Base-by-base conservation (phyloP, 805 yeast species). In the Spathaspora arborariae region DNA sequence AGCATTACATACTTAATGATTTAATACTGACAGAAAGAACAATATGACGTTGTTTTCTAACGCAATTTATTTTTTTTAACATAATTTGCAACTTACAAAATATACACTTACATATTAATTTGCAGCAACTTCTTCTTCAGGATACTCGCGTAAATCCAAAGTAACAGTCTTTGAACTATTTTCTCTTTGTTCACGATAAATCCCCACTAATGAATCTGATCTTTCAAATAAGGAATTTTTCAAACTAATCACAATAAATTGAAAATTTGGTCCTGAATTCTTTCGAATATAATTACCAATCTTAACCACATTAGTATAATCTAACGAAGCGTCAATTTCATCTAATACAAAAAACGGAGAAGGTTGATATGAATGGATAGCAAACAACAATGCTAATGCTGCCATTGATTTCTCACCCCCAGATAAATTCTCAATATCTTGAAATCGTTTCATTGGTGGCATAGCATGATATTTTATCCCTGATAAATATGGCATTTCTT, bases 391-490 rank as follows among this genome's bases (percentile, higher is more conserved):
- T 0, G 98, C 97, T 52, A 94, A 69, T 0, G 99, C 99, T 2
- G 99, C 99, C 63, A 94, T 84, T 1, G 97, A 88, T 61, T 91
- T 90, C 61, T 94, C 99, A 46, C 99, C 99, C 45, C 99, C 99
- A 1, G 97, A 89, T 19, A 94, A 73, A 46, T 87, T 78, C 48
- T 88, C 96, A 88, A 94, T 90, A 53, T 88, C 96, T 54, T 92
- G 78, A 63, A 90, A 94, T 54, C 97, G 75, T 58, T 94, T 94
- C 80, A 87, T 78, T 8, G 98, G 98, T 1, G 98, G 98, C 85
- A 90, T 90, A 0, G 96, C 97, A 63, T 89, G 94, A 56, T 88
- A 94, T 55, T 82, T 85, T 39, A 90, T 76, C 2, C 98, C 99
- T 0, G 82, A 80, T 26, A 78, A 64, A 57, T 84, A 94, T 3